Base-by-base conservation (phyloP, 768 basidiomycete genomes). In the Leccinum obscurum region DNA sequence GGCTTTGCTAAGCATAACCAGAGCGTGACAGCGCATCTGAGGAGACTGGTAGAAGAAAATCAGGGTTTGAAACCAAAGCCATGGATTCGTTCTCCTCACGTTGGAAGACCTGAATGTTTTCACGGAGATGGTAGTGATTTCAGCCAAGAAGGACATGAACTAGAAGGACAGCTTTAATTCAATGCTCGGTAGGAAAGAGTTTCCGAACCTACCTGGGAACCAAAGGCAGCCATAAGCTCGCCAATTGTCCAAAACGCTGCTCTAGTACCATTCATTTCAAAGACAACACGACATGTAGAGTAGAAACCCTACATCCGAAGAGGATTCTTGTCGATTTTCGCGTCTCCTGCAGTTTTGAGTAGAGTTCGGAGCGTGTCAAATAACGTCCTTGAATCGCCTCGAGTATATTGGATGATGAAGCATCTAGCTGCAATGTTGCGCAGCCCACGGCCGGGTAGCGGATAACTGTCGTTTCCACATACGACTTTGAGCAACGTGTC, bases 81-180 rank as follows among this genome's bases (percentile, higher is more conserved):
- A 26, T 17, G 41, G 8, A 48, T 49, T 39, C 17, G 13, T 32
- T 35, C 11, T 34, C 76, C 92, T 62, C 62, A 92, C 94, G 66
- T 77, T 82, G 34, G 92, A 93, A 9, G 88, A 85, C 62, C 84
- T 89, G 65, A 83, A 81, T 0, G 88, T 83, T 71, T 87, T 93
- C 48, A 92, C 72, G 0, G 87, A 79, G 0, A 85, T 78, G 2
- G 80, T 77, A 20, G 85, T 77, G 35, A 95, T 90, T 70, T 98
- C 96, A 30, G 88, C 83, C 86, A 95, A 89, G 66, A 95, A 90
- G 0, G 95, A 97, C 95, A 98, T 96, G 71, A 95, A 87, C 93
- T 98, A 63, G 2, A 53, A 34, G 30, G 17, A 39, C 37, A 11
- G 46, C n/a, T 61, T 22, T 48, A 55, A 51, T 17, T 30, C 17